Conservation (phyloP, 2,329 filamentous ascomycete species). For the Knufia petricola region DNA sequence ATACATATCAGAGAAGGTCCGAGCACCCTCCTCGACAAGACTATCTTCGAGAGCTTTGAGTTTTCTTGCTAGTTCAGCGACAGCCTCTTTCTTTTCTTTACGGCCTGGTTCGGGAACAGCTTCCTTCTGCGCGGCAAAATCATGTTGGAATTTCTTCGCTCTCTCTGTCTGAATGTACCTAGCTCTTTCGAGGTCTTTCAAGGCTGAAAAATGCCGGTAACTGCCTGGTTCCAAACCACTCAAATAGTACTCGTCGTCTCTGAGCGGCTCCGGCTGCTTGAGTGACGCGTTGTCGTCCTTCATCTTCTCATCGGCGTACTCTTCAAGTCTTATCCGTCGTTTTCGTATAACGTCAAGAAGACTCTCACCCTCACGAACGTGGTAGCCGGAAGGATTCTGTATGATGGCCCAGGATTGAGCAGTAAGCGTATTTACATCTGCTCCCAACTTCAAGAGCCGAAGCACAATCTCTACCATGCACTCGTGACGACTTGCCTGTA, state of each 20-base stretch:
- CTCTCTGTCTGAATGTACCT: constrained; percentile 21
- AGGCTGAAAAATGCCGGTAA: constrained; percentile 51
- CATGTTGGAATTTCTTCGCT: constrained; percentile 30
- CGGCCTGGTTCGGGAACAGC: constrained; percentile 23
- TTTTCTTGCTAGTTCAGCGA: constrained; percentile 42
- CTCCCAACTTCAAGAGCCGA: constrained; percentile 53
- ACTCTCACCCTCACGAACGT: constrained; percentile 26
- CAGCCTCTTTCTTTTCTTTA: constrained; percentile 47
- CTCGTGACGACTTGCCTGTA: constrained; percentile 48
- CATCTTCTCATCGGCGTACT: constrained; percentile 33
- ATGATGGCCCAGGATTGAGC: constrained; percentile 24
- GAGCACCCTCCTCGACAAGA: constrained; percentile 52
- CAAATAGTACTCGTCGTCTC: constrained; percentile 44
- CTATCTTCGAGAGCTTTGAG: constrained; percentile 47
- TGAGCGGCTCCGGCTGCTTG: constrained; percentile 15
- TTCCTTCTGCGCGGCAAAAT: constrained; percentile 25
- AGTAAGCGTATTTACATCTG: constrained; percentile 54
- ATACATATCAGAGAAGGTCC: constrained; percentile 56
- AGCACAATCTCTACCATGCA: constrained; percentile 40
- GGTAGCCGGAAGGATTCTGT: constrained; percentile 26
- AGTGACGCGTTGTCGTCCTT: neutral
- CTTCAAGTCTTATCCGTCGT: constrained; percentile 42
- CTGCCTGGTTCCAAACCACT: constrained; percentile 39
- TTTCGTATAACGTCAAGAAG: constrained; percentile 52
- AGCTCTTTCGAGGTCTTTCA: constrained; percentile 31